Percentiles rank a stretch among this genome's conserved stretches.
Evolutionary conservation across 805 yeast species (phyloP).

Genomic region (Wickerhamiella cacticola): DNA sequence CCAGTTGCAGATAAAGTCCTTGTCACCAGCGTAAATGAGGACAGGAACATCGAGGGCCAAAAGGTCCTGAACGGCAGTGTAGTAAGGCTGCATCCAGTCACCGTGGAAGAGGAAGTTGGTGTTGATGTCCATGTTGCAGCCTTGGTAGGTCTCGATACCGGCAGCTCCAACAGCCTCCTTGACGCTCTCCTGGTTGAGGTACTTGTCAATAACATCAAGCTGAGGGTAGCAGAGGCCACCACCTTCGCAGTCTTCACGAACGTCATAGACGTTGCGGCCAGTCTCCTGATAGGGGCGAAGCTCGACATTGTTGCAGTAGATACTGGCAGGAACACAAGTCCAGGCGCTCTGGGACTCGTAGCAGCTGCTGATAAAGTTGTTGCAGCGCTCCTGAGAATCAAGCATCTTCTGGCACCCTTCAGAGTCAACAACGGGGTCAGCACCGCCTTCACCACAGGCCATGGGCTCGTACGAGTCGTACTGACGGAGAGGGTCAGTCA

Average conservation of each 20-base stretch:
- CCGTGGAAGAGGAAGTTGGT: conserved; percentile 75
- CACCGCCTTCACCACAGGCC: conserved; percentile 86
- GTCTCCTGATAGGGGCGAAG: conserved; percentile 64
- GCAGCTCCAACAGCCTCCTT: conserved; percentile 64
- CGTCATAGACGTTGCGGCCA: conserved; percentile 89
- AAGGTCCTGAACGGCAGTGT: conserved; percentile 52
- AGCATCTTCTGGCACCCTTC: conserved; percentile 69
- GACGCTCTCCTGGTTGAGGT: conserved; percentile 63
- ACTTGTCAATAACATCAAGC: conserved; percentile 56
- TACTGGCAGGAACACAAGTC: conserved; percentile 82
- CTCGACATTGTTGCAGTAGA: conserved; percentile 75
- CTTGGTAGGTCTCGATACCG: conserved; percentile 45
- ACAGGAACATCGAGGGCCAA: conserved; percentile 69
- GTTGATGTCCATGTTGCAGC: conserved; percentile 54
- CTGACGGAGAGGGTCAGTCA: conserved; percentile 81
- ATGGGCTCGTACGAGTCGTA: conserved; percentile 76
- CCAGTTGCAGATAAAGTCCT: conserved; percentile 95
- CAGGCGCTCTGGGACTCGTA: conserved; percentile 63
- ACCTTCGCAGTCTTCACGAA: conserved; percentile 65
- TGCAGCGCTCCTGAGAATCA: conserved; percentile 62
- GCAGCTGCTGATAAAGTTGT: conserved; percentile 62
- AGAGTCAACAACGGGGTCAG: conserved; percentile 53
- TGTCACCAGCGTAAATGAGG: conserved; percentile 87
- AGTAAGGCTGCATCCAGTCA: conserved; percentile 89
- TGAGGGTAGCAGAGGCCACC: conserved; percentile 57